A percentile compares a stretch with the other conserved stretches of the same genome.
Conservation (phyloP, 306 rosid genomes). For the Corylus avellana region DNA sequence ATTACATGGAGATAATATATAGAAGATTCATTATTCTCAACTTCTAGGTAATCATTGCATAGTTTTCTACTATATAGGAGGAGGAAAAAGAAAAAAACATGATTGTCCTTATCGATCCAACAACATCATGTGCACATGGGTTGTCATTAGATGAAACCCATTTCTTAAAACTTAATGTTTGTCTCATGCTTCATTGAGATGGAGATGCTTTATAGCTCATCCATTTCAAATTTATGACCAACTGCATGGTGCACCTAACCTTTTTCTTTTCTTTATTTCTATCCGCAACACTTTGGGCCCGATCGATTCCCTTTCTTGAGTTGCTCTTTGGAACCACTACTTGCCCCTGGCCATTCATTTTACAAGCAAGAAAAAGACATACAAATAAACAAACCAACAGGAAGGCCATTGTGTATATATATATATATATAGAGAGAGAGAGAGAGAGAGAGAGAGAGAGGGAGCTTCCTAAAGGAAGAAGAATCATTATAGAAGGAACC, state of each 20-base stretch:
- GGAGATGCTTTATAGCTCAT: slow-evolving; percentile 11
- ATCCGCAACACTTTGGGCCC: background rate
- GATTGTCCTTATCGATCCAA: slow-evolving; percentile 10
- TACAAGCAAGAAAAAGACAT: background rate
- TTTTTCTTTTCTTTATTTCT: background rate
- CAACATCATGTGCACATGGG: slow-evolving; percentile 23
- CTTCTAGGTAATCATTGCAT: background rate
- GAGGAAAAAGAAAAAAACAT: background rate
- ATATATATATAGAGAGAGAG: too few species aligned
- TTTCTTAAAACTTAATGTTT: background rate
- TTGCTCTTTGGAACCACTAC: background rate
- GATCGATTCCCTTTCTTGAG: background rate
- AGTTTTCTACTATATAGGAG: background rate
- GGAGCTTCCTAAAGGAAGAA: background rate
- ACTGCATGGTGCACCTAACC: background rate
- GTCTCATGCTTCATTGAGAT: background rate
- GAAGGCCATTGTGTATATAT: too few species aligned
- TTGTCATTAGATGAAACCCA: background rate
- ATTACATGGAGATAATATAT: background rate
- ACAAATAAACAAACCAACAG: too few species aligned
- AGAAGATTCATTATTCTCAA: background rate
- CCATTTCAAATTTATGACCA: slow-evolving; percentile 12
- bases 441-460: too few species aligned
- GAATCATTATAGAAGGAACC: background rate
- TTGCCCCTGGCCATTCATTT: background rate